Evolutionary conservation across 2,329 filamentous ascomycete species (phyloP), one percentile per base, ranked within the genome.

Genomic region (Zymoseptoria pseudotritici): DNA sequence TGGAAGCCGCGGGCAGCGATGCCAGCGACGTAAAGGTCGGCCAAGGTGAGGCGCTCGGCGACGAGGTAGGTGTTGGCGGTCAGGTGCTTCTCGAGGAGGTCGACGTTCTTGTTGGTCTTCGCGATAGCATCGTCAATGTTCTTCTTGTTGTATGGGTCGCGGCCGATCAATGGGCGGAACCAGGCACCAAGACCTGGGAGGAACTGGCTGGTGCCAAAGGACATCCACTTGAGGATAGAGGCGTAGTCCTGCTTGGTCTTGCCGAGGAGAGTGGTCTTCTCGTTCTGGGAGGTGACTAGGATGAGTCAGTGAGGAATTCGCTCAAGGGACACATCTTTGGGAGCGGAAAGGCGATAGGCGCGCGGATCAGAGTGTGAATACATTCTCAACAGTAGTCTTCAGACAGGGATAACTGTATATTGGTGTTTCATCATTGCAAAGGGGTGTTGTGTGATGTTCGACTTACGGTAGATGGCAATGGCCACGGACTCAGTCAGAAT

Each of bases 171-270:
- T 69, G 94, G 94, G 69, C 84, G 84, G 86, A 89, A 94, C 90
- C 91, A 97, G 75, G 77, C 82, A 79, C 82, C 87, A 68, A 97
- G 79, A 67, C 79, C 76, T 66, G 84, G 77, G 69, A 96, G 83
- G 72, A 97, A 76, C 83, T 99, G 93, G 62, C 80, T 77, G 86
- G 97, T 99, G 85, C 88, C 89, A 81, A 87, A 97, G 68, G 93
- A 97, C 88, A 97, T 87, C 94, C 94, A 99, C 80, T 89, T 90
- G 76, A 99, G 84, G 79, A 99, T 99, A 70, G 92, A 92, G 72
- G 94, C 94, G 79, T 97, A 91, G 86, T 99, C 94, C 84, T 99
- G 93, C 89, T 99, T 99, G 82, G 92, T 99, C 88, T 97, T 97
- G 76, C 94, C 94, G 72, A 99, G 87, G 69, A 99, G 91, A 70